A percentile compares a stretch with the other conserved stretches of the same genome.
Conservation (phyloP, 2,329 filamentous ascomycete species). For the Gaeumannomyces tritici region DNA sequence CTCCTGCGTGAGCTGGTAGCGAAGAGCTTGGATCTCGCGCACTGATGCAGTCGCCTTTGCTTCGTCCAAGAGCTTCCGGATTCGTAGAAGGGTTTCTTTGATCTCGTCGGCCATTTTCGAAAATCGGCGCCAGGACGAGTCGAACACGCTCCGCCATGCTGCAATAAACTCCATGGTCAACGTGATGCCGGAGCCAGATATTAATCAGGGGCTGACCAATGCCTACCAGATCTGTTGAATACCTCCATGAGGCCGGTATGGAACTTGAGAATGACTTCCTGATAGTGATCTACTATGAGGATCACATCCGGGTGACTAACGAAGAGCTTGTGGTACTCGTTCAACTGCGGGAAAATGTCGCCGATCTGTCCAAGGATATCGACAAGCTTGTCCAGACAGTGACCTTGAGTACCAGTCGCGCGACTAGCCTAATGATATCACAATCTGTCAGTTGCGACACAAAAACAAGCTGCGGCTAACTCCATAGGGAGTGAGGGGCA, state of each 20-base stretch:
- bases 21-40: background rate
- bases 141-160: background rate
- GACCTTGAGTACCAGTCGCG: background rate
- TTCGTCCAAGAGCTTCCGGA: background rate
- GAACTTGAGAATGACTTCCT: background rate
- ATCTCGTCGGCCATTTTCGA: background rate
- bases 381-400: background rate
- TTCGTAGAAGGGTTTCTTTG: background rate
- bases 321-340: background rate
- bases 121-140: background rate
- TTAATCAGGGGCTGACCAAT: background rate
- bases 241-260: background rate
- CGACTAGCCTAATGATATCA: no score
- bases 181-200: no score
- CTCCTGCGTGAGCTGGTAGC: no score
- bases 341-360: background rate
- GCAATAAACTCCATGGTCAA: background rate
- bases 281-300: background rate
- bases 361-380: background rate
- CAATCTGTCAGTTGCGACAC: no score
- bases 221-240: background rate
- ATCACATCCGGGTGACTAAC: background rate
- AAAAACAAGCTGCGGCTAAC: no score
- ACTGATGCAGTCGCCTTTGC: background rate
- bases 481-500: no score